Percentiles rank a stretch among this genome's conserved stretches.
phyloP scores from a whole-genome alignment of 805 yeast species.

The Candida chauliodis region DNA sequence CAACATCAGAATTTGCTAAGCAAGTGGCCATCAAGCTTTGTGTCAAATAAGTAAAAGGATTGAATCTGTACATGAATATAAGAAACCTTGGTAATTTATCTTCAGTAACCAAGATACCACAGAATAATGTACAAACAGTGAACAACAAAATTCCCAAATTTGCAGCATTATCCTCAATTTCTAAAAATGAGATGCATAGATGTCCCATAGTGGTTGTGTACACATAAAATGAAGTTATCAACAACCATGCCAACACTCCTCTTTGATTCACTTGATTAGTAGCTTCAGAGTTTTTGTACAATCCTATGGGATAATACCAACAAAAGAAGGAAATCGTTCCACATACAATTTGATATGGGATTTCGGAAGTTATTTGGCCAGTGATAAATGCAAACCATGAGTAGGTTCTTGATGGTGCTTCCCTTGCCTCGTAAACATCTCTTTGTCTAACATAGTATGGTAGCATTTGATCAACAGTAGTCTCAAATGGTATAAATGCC shows the following conservation, averaged over 20 bases:
- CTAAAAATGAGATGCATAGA: constrained; percentile 33
- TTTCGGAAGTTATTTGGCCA: constrained; percentile 43
- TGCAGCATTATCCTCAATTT: constrained; percentile 50
- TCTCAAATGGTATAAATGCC: constrained; percentile 35
- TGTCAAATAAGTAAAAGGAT: constrained; percentile 71
- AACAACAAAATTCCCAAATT: constrained; percentile 54
- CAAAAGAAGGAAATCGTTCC: constrained; percentile 41
- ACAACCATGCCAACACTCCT: constrained; percentile 5
- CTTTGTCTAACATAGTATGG: constrained; percentile 40
- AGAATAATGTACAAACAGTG: constrained; percentile 57
- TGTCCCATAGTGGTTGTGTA: constrained; percentile 47
- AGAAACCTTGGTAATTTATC: constrained; percentile 71
- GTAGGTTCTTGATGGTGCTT: constrained; percentile 41
- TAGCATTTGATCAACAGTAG: constrained; percentile 37
- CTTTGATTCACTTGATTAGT: constrained; percentile 27
- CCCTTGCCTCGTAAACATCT: constrained; percentile 40
- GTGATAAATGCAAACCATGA: constrained; percentile 40
- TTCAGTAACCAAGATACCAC: constrained; percentile 64
- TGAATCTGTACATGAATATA: constrained; percentile 75
- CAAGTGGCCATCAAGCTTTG: constrained; percentile 47
- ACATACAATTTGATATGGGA: constrained; percentile 43
- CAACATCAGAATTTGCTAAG: constrained; percentile 47
- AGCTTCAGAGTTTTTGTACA: constrained; percentile 49
- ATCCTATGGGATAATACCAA: constrained; percentile 61
- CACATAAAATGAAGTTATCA: constrained; percentile 4